A percentile compares a stretch with the other conserved stretches of the same genome.
Conservation (phyloP, 768 basidiomycete genomes). For the Phaeotremella skinneri region DNA sequence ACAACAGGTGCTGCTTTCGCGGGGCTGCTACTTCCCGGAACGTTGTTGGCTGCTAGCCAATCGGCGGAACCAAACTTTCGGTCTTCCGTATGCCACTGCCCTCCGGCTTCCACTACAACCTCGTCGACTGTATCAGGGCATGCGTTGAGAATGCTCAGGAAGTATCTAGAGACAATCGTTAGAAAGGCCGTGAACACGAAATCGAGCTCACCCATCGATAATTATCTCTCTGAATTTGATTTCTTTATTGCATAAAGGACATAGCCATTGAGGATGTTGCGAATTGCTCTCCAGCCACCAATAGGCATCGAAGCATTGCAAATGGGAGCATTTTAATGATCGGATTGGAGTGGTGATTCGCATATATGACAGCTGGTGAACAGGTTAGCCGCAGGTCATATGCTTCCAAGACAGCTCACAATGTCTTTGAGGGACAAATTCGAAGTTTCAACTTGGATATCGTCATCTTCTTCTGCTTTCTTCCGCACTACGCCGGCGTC, state of each 20-base stretch:
- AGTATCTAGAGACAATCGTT: slow-evolving; percentile 63
- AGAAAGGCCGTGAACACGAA: background rate
- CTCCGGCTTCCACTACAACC: slow-evolving; percentile 88
- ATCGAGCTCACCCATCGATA: slow-evolving; percentile 66
- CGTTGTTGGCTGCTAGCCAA: slow-evolving; percentile 58
- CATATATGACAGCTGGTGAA: slow-evolving; percentile 71
- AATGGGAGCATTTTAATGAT: slow-evolving; percentile 79
- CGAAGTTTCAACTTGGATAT: slow-evolving; percentile 83
- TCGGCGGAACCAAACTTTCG: slow-evolving; percentile 71
- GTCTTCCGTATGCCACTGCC: slow-evolving; percentile 92
- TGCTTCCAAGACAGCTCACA: slow-evolving; percentile 58
- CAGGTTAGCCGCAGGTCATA: background rate
- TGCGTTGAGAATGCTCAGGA: slow-evolving; percentile 74
- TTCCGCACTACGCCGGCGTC: slow-evolving; percentile 58
- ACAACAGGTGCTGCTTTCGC: background rate
- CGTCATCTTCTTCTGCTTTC: slow-evolving; percentile 70
- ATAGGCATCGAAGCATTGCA: slow-evolving; percentile 91
- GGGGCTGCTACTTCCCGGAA: background rate
- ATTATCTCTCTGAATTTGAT: slow-evolving; percentile 78
- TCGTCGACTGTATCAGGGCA: slow-evolving; percentile 82
- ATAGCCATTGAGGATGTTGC: slow-evolving; percentile 91
- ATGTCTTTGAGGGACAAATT: slow-evolving; percentile 93
- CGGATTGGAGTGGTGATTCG: slow-evolving; percentile 81
- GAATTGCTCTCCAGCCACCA: slow-evolving; percentile 96
- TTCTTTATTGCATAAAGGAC: slow-evolving; percentile 84